Evolutionary conservation across 2,329 filamentous ascomycete genomes (phyloP).

Genomic region (Beauveria sp.): DNA sequence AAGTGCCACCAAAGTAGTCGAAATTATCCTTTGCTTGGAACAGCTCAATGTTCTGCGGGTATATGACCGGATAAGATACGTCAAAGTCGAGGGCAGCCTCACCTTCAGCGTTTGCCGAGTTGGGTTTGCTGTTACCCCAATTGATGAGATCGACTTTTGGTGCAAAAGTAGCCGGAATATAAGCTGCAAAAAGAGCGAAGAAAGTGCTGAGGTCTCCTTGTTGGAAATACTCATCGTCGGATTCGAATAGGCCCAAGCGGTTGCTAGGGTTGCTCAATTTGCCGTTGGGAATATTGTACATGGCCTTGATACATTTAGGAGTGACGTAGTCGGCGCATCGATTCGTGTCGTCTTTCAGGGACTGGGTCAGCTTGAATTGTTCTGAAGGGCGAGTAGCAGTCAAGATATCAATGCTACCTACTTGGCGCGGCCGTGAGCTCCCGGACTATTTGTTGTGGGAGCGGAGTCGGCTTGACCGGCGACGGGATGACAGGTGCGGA

Average conservation of each 20-base stretch:
- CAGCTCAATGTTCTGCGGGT: too few species aligned
- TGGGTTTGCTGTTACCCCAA: conserved; percentile 15
- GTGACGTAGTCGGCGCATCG: conserved; percentile 47
- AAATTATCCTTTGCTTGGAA: conserved; percentile 14
- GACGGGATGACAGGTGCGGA: not conserved
- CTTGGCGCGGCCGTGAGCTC: not conserved
- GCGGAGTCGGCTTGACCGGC: not conserved
- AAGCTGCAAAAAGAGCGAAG: conserved; percentile 24
- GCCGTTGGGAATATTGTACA: conserved; percentile 30
- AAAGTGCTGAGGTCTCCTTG: conserved; percentile 32
- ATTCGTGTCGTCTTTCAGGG: not conserved
- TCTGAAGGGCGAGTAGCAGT: not conserved
- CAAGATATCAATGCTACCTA: not conserved
- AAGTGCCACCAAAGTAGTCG: not conserved
- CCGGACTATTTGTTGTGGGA: not conserved
- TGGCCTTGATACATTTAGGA: conserved; percentile 42
- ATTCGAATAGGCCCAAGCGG: conserved; percentile 34
- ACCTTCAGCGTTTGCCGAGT: conserved; percentile 19
- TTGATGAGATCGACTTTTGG: conserved; percentile 26
- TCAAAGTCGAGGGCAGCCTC: conserved; percentile 37
- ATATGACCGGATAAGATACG: too few species aligned
- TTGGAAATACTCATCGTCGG: conserved; percentile 31
- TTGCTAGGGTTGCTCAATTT: conserved; percentile 22
- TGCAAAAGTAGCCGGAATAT: conserved; percentile 29
- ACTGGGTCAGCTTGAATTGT: not conserved